phyloP scores from a whole-genome alignment of 768 basidiomycete species.

The Epithele typhae region DNA sequence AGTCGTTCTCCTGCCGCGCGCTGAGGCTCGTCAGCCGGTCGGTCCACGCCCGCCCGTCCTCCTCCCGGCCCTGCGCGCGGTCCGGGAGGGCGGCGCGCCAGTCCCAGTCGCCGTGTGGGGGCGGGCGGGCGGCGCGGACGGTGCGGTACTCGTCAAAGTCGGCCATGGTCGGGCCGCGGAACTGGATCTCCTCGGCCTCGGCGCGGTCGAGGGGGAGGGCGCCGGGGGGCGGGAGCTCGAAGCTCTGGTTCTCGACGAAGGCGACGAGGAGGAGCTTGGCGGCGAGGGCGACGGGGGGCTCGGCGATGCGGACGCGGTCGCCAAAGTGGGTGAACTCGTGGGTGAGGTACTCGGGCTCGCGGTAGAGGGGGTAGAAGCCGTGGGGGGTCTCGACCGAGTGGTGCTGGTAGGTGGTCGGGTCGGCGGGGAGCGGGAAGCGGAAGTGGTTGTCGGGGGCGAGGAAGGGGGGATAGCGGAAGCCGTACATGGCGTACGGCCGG shows the following conservation, averaged over 20 bases:
- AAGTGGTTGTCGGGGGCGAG: slow-evolving; percentile 62
- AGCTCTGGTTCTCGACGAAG: slow-evolving; percentile 42
- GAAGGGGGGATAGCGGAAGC: slow-evolving; percentile 47
- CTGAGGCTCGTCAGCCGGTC: too few species aligned
- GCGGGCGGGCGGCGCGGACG: slow-evolving; percentile 25
- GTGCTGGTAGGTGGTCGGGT: slow-evolving; percentile 10
- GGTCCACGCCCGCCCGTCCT: slow-evolving; percentile 16
- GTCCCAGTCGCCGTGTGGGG: slow-evolving; percentile 20
- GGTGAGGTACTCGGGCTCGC: slow-evolving; percentile 14
- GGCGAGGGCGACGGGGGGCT: slow-evolving; percentile 48
- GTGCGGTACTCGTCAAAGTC: slow-evolving; percentile 57
- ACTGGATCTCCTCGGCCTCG: slow-evolving; percentile 26
- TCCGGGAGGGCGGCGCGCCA: slow-evolving; percentile 14
- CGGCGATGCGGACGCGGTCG: slow-evolving; percentile 18
- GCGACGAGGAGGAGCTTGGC: slow-evolving; percentile 65
- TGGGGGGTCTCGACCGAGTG: slow-evolving; percentile 30
- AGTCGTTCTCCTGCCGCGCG: slow-evolving; percentile 49
- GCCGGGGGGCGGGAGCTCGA: slow-evolving; percentile 20
- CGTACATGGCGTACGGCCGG: slow-evolving; percentile 40
- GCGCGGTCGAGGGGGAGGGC: slow-evolving; percentile 26
- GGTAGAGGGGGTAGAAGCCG: slow-evolving; percentile 47
- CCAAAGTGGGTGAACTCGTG: slow-evolving; percentile 19
- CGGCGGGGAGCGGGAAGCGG: slow-evolving; percentile 40
- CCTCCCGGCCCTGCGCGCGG: slow-evolving; percentile 20
- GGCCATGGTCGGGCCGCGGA: slow-evolving; percentile 41